These are phyloP conservation scores for Lunasporangiospora selenospora DNA, from an alignment of 192 early-diverging fungal species.

Conservation along the genomic window DNA sequence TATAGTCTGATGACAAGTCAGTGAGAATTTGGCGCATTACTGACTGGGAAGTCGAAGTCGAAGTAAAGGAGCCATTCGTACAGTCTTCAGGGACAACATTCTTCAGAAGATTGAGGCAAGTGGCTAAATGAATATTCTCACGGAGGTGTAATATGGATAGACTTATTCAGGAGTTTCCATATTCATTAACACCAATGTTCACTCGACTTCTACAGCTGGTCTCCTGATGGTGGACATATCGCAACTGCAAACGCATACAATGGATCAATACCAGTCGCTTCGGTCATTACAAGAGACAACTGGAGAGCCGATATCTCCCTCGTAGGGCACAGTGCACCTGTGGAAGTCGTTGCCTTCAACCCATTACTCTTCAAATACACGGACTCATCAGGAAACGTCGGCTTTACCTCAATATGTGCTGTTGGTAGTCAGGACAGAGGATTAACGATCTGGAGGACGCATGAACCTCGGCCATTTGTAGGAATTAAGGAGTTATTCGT, in stretches of 20 bases:
- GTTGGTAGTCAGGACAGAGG: constrained; percentile 91
- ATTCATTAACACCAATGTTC: background rate
- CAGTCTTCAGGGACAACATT: constrained; percentile 88
- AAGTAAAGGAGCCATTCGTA: constrained; percentile 75
- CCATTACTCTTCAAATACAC: constrained; percentile 74
- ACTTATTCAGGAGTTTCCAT: background rate
- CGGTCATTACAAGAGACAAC: constrained; percentile 76
- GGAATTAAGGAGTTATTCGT: constrained; percentile 77
- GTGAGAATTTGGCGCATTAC: constrained; percentile 86
- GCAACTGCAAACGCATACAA: constrained; percentile 90
- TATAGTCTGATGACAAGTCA: constrained; percentile 87
- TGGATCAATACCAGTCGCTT: constrained; percentile 76
- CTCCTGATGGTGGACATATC: constrained; percentile 96
- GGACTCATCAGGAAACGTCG: constrained; percentile 37
- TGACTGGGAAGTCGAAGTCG: constrained; percentile 85
- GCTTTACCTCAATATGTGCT: constrained; percentile 73
- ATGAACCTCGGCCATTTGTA: constrained; percentile 71
- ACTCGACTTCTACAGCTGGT: constrained; percentile 74
- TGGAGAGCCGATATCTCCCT: constrained; percentile 84
- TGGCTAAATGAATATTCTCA: too few species aligned
- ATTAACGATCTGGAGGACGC: constrained; percentile 89
- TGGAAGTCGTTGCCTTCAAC: constrained; percentile 89
- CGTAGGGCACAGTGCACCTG: constrained; percentile 87
- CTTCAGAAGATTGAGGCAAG: constrained; percentile 83
- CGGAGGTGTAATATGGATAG: too few species aligned